These are phyloP conservation scores for Sindora glabra DNA, from an alignment of 306 rosid species.

Conservation along the genomic window DNA sequence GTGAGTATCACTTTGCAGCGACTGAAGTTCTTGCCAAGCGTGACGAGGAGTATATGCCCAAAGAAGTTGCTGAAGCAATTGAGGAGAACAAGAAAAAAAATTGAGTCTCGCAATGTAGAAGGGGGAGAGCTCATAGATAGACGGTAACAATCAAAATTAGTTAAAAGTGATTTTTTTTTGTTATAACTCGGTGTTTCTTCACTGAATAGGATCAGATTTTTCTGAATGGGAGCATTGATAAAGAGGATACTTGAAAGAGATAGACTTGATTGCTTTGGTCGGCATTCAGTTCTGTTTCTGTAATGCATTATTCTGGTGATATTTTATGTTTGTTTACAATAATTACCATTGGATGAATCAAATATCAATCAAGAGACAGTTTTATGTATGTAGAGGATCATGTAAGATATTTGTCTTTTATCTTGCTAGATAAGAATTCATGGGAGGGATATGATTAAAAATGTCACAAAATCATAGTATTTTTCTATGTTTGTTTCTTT, in stretches of 20 bases:
- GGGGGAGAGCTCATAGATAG: constrained; percentile 26
- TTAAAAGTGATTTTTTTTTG: neutral
- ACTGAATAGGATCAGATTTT: neutral
- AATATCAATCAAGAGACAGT: too few species aligned
- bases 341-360: too few species aligned
- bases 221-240: constrained; percentile 13
- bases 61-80: constrained; percentile 45
- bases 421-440: too few species aligned
- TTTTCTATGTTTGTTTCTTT: too few species aligned
- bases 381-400: too few species aligned
- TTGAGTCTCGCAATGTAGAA: constrained; percentile 16
- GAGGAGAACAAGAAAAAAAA: constrained; percentile 52
- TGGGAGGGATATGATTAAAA: too few species aligned
- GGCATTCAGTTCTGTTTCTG: constrained; percentile 19
- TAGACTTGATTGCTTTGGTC: constrained; percentile 17
- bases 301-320: constrained; percentile 8
- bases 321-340: neutral
- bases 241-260: neutral
- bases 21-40: constrained; percentile 53
- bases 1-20: constrained; percentile 39
- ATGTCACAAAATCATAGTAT: too few species aligned
- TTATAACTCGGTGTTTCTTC: neutral
- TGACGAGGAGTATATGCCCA: constrained; percentile 57
- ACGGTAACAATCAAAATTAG: constrained; percentile 22
- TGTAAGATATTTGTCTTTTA: too few species aligned